Percentiles rank a stretch among this genome's conserved stretches.
Evolutionary conservation across 2,329 filamentous ascomycete species (phyloP).

Genomic region (Leptographium flavum): DNA sequence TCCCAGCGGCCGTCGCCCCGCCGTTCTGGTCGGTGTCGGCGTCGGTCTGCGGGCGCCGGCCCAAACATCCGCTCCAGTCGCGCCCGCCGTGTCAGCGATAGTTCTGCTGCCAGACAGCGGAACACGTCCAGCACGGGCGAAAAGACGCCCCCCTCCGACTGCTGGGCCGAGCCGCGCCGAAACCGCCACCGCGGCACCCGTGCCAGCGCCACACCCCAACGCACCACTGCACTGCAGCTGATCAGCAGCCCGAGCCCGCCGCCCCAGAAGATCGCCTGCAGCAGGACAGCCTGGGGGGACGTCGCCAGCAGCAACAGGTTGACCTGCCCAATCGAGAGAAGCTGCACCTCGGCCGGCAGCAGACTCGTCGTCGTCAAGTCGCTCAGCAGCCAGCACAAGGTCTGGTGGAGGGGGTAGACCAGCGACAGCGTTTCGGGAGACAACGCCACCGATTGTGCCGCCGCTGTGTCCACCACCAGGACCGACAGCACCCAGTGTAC

Average conservation of each 20-base stretch:
- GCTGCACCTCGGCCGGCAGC: conserved; percentile 71
- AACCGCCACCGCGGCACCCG: conserved; percentile 89
- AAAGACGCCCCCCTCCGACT: conserved; percentile 18
- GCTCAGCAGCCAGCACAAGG: conserved; percentile 57
- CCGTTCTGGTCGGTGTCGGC: background rate
- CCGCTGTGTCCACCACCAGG: conserved; percentile 38
- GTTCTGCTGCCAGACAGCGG: conserved; percentile 19
- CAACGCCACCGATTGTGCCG: conserved; percentile 18
- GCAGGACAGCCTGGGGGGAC: conserved; percentile 71
- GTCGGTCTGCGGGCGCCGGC: conserved; percentile 6
- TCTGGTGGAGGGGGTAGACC: conserved; percentile 73
- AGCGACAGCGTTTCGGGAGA: conserved; percentile 16
- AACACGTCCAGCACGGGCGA: conserved; percentile 25
- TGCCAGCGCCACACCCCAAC: conserved; percentile 73
- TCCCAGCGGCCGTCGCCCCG: background rate
- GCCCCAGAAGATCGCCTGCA: conserved; percentile 75
- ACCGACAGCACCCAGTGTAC: conserved; percentile 71
- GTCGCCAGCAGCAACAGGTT: conserved; percentile 64
- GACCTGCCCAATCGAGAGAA: conserved; percentile 71
- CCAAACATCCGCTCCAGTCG: conserved; percentile 20
- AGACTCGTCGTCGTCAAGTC: conserved; percentile 82
- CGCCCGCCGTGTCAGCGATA: conserved; percentile 14
- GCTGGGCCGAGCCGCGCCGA: conserved; percentile 33
- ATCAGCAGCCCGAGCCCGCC: conserved; percentile 68
- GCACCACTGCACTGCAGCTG: conserved; percentile 57